Evolutionary conservation across 805 yeast genomes (phyloP).

Genomic region (Wickerhamiella hasegawae): DNA sequence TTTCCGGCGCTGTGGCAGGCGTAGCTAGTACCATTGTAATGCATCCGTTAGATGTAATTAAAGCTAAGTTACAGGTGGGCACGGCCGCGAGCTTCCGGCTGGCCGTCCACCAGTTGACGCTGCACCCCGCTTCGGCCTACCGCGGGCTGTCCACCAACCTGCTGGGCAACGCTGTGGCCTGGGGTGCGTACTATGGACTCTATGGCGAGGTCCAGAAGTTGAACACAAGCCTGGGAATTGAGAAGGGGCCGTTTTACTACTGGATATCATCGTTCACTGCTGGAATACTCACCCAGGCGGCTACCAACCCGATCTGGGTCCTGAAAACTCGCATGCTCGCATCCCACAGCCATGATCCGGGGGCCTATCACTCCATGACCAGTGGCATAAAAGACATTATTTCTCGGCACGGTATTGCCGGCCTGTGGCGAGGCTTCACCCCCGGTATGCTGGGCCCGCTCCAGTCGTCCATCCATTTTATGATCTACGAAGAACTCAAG

Average conservation of each 20-base stretch:
- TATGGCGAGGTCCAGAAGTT: constrained; percentile 43
- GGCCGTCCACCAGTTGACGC: constrained; percentile 4
- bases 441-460: constrained; percentile 71
- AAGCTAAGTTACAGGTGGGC: constrained; percentile 62
- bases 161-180: constrained; percentile 69
- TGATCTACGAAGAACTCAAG: constrained; percentile 70
- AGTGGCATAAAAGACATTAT: constrained; percentile 39
- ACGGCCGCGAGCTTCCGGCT: constrained; percentile 11
- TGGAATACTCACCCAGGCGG: constrained; percentile 55
- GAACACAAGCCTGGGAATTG: neutral
- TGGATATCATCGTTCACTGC: constrained; percentile 47
- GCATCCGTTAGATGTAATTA: constrained; percentile 81
- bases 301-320: constrained; percentile 95
- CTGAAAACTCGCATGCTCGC: constrained; percentile 77
- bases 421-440: constrained; percentile 57
- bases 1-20: constrained; percentile 28
- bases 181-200: constrained; percentile 76
- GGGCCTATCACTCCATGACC: constrained; percentile 40
- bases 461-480: constrained; percentile 80
- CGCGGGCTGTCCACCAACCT: constrained; percentile 71
- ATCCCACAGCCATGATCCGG: constrained; percentile 22
- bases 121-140: constrained; percentile 28
- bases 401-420: constrained; percentile 38
- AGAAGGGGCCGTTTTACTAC: constrained; percentile 4
- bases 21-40: constrained; percentile 59